Base-by-base conservation (phyloP, 345 rosid species). In the Cardamine resedifolia region DNA sequence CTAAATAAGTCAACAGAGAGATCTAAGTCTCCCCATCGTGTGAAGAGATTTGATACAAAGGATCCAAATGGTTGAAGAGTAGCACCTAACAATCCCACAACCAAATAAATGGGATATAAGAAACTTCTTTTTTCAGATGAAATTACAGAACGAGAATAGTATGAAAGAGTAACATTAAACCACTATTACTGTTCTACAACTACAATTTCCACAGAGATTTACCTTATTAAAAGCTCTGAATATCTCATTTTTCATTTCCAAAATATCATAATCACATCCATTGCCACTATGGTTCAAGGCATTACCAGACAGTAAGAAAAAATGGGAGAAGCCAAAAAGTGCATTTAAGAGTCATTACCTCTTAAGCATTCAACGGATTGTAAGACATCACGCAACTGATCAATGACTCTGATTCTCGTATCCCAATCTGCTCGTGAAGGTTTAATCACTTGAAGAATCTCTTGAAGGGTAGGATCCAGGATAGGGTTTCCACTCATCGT, bases 21-120 rank as follows among this genome's bases (percentile, higher is more conserved):
- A 80, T 94, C 97, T 76, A 94, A 75, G 77, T 94, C 98, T 74
- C 95, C 96, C 83, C 86, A 72, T 34, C 85, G 73, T 14, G 88
- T 77, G 80, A 91, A 90, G 75, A 90, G 96, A 79, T 89, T 84
- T 20, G 98, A 90, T 41, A 89, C 87, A 75, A 89, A 89, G 6
- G 97, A 94, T 66, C 98, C 98, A 81, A 83, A 94, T 38, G 97
- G 94, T 76, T 89, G 87, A 75, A 90, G 86, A 26, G 86, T 86
- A 69, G 98, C 95, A 79, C 95, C 98, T 94, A 83, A 30, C 36
- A 66, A 34, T 45, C 48, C 28, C 58, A 71, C 5, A 38, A 64
- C 28, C 50, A 50, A 21, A 12, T 9, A 53, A 45, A 53, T 24
- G 10, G 1, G 10, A 19, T 58, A 58, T 43, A 36, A 61, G 75